A percentile compares a stretch with the other conserved stretches of the same genome.
These are phyloP conservation scores for Auxenochlorella pyrenoidosa DNA, from an alignment of 139 green algal genomes.

Conservation along the genomic window DNA sequence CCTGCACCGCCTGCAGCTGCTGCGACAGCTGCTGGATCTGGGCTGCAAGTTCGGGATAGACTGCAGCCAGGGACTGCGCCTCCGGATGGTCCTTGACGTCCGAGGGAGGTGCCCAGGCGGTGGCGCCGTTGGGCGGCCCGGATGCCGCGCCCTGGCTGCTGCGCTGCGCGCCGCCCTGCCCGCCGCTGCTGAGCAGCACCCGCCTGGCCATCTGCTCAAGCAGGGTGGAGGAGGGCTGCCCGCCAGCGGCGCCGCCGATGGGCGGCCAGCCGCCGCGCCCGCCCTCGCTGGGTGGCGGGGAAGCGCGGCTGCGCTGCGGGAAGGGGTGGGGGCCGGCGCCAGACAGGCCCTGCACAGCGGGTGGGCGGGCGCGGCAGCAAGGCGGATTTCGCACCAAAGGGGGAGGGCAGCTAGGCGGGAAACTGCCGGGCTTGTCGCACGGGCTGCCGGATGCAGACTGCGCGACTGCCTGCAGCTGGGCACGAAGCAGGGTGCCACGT, in stretches of 20 bases:
- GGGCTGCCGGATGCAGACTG: not conserved
- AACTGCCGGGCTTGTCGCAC: too few relatives aligned
- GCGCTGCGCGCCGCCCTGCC: not conserved
- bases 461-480: not conserved
- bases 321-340: not conserved
- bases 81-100: not conserved
- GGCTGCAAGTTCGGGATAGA: not conserved
- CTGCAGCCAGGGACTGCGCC: not conserved
- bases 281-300: not conserved
- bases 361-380: not conserved
- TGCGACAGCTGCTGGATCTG: not conserved
- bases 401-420: not conserved
- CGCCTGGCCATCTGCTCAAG: not conserved
- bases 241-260: not conserved
- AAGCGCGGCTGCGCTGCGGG: not conserved
- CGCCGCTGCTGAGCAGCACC: not conserved
- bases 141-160: not conserved
- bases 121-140: not conserved
- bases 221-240: not conserved
- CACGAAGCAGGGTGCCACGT: too few relatives aligned
- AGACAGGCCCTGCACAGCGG: not conserved
- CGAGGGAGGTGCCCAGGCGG: not conserved
- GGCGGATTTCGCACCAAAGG: too few relatives aligned
- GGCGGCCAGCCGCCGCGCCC: not conserved
- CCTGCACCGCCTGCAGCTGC: conserved; percentile 3